Conservation (phyloP, 2,329 filamentous ascomycete species). For the Xylaria sp. region DNA sequence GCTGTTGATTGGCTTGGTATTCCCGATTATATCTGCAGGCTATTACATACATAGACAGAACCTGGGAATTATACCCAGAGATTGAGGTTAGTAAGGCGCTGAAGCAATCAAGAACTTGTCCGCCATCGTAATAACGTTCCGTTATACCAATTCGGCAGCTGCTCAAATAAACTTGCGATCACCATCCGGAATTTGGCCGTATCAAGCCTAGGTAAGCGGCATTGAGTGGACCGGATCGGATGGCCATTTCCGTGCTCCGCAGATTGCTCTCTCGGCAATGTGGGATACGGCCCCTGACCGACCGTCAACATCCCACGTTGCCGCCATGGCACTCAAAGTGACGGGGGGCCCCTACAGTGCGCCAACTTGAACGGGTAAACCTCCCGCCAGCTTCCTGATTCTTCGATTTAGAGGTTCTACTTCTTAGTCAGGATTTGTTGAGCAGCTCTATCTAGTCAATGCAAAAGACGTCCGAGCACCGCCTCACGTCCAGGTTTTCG, state of each 20-base stretch:
- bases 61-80: background rate
- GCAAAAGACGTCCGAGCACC: background rate
- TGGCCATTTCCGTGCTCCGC: too few relatives aligned
- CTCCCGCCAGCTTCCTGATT: constrained; percentile 6
- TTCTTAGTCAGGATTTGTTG: constrained; percentile 28
- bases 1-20: background rate
- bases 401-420: background rate
- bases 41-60: background rate
- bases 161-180: too few relatives aligned
- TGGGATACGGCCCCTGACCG: background rate
- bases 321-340: constrained; percentile 2
- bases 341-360: background rate
- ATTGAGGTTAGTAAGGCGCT: background rate
- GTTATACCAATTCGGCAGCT: too few relatives aligned
- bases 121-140: too few relatives aligned
- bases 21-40: background rate
- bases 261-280: background rate
- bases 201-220: background rate
- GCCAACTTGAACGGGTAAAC: constrained; percentile 2
- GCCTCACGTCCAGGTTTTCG: background rate
- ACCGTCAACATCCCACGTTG: constrained; percentile 10
- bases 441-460: background rate
- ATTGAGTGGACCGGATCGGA: constrained; percentile 1
- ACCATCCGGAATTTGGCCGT: too few relatives aligned
- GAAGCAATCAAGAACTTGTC: background rate